Base-by-base conservation (phyloP, 2,329 filamentous ascomycete genomes). In the Alternaria gaisen region DNA sequence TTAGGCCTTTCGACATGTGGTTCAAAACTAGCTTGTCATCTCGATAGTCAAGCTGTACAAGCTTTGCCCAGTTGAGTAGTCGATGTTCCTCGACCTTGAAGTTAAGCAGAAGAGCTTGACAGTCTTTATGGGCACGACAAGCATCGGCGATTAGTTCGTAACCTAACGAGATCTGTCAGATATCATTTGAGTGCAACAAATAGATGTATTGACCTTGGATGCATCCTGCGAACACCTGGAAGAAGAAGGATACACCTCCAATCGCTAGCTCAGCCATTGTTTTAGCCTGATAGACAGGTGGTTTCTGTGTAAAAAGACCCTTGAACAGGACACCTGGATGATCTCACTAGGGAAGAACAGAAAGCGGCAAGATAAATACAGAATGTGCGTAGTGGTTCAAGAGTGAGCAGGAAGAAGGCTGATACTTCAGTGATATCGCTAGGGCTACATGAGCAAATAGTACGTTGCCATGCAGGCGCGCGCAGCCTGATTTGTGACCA, bases 71-170 rank as follows among this genome's bases (percentile, higher is more conserved):
- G 28, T 80, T 70, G 11, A 80, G 56, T 9, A 80, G 67, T 22
- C 78, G 72, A n/a, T 75, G 69, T 56, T 80, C 72, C 53, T 80
- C 78, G 6, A 76, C 72, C 52, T 76, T 77, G 26, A 80, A 61
- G 20, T 76, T 75, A n/a, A 79, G 69, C 2, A 76, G 68, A 12
- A 80, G 65, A 50, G 74, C 70, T 47, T 79, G 70, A 51, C 66
- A 77, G 28, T 77, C 70, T 5, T 66, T 58, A 6, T 72, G 68
- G 61, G 77, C 70, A 36, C 71, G 66, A n/a, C 70, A 72, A 9
- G 77, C 78, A 56, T 80, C 78, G 0, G 74, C 65, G 9, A 80
- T 75, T 32, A 80, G 61, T 58, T 80, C 71, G 53, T 80, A 80
- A 30, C 77, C 78, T 75, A 14, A 26, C 3, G 5, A 24, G n/a